Conservation (phyloP, 2,329 filamentous ascomycete species). For the Fusarium keratoplasticum region DNA sequence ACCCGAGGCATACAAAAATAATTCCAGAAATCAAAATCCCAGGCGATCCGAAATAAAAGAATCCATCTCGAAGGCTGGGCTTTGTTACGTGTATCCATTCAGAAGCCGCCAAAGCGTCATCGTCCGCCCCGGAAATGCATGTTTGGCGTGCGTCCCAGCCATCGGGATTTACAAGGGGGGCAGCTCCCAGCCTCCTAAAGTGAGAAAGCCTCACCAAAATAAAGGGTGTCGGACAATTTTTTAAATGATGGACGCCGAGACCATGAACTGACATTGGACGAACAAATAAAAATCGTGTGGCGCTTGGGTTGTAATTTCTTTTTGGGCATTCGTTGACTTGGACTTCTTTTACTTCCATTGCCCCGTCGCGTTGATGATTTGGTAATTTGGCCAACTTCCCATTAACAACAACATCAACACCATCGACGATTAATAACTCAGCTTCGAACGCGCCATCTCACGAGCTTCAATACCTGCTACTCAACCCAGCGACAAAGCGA, state of each 20-base stretch:
- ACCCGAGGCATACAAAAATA: not conserved
- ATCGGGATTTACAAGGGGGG: conserved; percentile 11
- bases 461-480: not conserved
- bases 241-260: not conserved
- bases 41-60: conserved; percentile 4
- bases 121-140: conserved; percentile 8
- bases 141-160: conserved; percentile 27
- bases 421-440: not conserved
- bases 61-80: conserved; percentile 23
- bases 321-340: conserved; percentile 3
- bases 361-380: not conserved
- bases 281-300: not conserved
- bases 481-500: not conserved
- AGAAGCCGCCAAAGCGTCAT: conserved; percentile 25
- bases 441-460: not conserved
- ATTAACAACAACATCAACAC: not conserved
- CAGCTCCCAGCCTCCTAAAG: conserved; percentile 29
- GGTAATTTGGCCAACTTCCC: not conserved
- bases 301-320: not conserved
- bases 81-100: conserved; percentile 30
- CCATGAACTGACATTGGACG: conserved; percentile 17
- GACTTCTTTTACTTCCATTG: conserved; percentile 1
- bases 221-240: not conserved
- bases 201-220: conserved; percentile 22
- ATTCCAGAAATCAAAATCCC: not conserved